Conservation (phyloP, 176 grass and related monocot species). For the Aegilops umbellulata region DNA sequence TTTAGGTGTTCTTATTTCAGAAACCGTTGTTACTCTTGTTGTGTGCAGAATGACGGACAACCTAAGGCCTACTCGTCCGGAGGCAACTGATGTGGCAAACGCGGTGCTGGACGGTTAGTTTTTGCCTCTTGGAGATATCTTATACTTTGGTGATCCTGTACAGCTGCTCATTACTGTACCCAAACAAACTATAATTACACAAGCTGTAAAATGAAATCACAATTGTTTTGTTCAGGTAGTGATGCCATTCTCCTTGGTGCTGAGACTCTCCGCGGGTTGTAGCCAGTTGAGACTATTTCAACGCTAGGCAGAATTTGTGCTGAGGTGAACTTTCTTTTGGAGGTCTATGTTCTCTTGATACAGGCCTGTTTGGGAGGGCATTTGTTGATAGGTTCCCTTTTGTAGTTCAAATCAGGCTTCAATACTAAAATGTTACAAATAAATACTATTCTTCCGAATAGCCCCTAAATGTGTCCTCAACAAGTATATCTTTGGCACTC, state of each 20-base stretch:
- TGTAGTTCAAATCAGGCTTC: too few species aligned
- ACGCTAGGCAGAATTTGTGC: conserved; percentile 87
- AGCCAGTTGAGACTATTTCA: too few species aligned
- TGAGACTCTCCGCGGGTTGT: too few species aligned
- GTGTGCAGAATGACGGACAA: conserved; percentile 99
- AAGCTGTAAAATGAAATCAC: conserved; percentile 23
- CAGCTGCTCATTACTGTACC: neutral
- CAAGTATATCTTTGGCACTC: too few species aligned
- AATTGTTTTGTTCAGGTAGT: conserved; percentile 58
- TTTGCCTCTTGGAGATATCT: neutral
- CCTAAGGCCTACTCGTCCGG: conserved; percentile 85
- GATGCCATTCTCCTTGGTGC: conserved; percentile 62
- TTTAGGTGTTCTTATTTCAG: conserved; percentile 91
- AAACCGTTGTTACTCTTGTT: conserved; percentile 89
- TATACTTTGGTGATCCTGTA: neutral
- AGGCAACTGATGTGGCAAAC: conserved; percentile 97
- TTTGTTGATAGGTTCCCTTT: too few species aligned
- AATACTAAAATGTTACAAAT: too few species aligned
- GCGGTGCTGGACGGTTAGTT: conserved; percentile 86
- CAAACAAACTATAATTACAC: neutral
- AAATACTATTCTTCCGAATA: too few species aligned
- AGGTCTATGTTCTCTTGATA: conserved; percentile 11
- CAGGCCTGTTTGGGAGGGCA: neutral
- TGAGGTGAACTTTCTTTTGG: conserved; percentile 51
- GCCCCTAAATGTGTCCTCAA: too few species aligned